Evolutionary conservation across 2,329 filamentous ascomycete genomes (phyloP).

Genomic region (Diaporthe helianthi): DNA sequence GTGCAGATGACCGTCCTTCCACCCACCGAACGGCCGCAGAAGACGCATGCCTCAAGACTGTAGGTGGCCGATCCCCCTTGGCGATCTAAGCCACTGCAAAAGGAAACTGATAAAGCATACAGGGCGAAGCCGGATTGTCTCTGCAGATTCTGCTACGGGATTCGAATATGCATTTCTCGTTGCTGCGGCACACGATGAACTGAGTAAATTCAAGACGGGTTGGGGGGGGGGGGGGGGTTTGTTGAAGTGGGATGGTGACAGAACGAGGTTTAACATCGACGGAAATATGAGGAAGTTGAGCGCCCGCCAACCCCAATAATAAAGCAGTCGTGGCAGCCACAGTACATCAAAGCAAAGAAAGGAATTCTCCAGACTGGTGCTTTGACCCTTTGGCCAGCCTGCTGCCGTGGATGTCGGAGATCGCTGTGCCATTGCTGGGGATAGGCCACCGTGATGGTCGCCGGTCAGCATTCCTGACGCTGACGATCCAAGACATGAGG

Average conservation of each 20-base stretch:
- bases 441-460: neutral
- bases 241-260: neutral
- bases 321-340: neutral
- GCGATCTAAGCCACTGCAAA: conserved; percentile 12
- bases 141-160: neutral
- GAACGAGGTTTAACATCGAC: neutral
- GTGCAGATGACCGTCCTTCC: conserved; percentile 16
- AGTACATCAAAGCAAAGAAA: neutral
- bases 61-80: conserved; percentile 22
- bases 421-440: neutral
- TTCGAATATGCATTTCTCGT: neutral
- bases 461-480: conserved; percentile 2
- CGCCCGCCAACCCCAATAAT: neutral
- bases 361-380: neutral
- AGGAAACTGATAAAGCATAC: conserved; percentile 1
- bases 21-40: neutral
- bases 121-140: neutral
- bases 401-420: neutral
- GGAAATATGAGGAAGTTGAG: neutral
- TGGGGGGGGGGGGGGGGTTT: too few species aligned
- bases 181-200: neutral
- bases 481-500: neutral
- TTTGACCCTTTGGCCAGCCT: neutral
- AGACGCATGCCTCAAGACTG: neutral
- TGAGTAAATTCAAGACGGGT: neutral